phyloP scores from a whole-genome alignment of 352 stramenopile species.

The Phytopythium oedochilum region DNA sequence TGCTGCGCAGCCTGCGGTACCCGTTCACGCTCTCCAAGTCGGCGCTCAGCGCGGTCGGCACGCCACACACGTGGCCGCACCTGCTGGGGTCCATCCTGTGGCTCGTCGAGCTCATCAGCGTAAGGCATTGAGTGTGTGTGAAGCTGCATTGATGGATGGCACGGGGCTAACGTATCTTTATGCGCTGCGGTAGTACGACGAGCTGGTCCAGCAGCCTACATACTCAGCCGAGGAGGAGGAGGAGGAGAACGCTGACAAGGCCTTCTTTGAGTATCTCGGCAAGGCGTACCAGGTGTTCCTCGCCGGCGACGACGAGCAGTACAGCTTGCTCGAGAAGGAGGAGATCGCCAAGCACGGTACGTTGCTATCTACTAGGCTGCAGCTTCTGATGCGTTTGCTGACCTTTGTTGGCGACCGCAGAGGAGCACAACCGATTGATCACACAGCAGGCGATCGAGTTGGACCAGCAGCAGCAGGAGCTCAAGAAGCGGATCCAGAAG shows the following conservation, averaged over 20 bases:
- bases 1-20: conserved; percentile 87
- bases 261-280: conserved; percentile 94
- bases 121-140: no score
- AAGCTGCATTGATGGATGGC: no score
- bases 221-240: conserved; percentile 59
- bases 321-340: conserved; percentile 82
- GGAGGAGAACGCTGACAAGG: conserved; percentile 77
- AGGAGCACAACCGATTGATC: conserved; percentile 45
- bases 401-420: conserved; percentile 18
- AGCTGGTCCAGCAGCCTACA: conserved; percentile 53
- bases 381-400: no score
- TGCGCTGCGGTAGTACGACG: conserved; percentile 64
- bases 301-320: conserved; percentile 90
- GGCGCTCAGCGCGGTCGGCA: conserved; percentile 90
- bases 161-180: conserved; percentile 4
- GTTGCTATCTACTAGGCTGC: no score
- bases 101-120: conserved; percentile 93
- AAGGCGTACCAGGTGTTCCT: conserved; percentile 93
- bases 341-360: conserved; percentile 46
- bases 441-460: conserved; percentile 47
- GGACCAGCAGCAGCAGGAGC: conserved; percentile 46
- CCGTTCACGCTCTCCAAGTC: conserved; percentile 97
- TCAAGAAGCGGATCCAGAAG: conserved; percentile 58
- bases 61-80: conserved; percentile 94
- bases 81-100: conserved; percentile 95